Percentiles rank a stretch among this genome's conserved stretches.
Evolutionary conservation across 2,329 filamentous ascomycete genomes (phyloP).

Genomic region (Penicillium fuscoglaucum): DNA sequence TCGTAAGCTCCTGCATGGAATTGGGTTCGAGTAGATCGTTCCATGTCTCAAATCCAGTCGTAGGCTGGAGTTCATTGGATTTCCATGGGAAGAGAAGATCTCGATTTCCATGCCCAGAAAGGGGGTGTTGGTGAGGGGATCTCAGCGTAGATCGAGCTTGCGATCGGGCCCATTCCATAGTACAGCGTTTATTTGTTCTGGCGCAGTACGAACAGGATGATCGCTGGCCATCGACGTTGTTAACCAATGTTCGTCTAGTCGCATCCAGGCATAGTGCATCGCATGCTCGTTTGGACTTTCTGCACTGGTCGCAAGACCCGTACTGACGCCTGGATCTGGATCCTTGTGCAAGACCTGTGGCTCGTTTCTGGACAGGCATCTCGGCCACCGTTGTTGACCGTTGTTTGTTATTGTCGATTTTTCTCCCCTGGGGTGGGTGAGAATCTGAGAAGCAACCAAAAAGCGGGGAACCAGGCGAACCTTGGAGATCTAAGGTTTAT

Average conservation of each 20-base stretch:
- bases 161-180: slow-evolving; percentile 2
- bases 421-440: background rate
- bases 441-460: background rate
- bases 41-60: background rate
- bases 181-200: background rate
- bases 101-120: background rate
- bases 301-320: background rate
- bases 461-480: background rate
- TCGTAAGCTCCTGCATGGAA: background rate
- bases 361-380: background rate
- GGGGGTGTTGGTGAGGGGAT: background rate
- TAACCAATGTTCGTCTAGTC: background rate
- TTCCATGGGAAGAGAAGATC: background rate
- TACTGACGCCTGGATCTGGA: background rate
- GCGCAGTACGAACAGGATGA: background rate
- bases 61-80: background rate
- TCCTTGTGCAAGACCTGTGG: background rate
- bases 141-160: background rate
- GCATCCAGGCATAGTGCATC: background rate
- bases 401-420: background rate
- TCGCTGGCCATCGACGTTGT: background rate
- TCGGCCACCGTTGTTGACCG: background rate
- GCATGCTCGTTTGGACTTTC: slow-evolving; percentile 2
- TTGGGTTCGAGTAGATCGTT: background rate
- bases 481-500: background rate